Evolutionary conservation across 148 eudicot species (phyloP).

Genomic region (Bassia scoparia): DNA sequence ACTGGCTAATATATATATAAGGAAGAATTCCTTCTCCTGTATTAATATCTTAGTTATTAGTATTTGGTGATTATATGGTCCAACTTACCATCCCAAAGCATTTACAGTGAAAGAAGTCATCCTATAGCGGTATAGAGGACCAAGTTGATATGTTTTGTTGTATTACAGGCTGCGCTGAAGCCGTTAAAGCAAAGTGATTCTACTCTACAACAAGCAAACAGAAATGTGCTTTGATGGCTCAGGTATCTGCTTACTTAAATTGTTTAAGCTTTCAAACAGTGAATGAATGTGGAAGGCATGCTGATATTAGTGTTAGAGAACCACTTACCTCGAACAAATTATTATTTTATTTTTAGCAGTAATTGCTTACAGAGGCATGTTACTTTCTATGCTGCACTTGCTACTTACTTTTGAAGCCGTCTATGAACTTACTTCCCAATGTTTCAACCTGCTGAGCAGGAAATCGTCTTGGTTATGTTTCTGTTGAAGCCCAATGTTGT

Average conservation of each 20-base stretch:
- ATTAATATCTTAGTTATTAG: not conserved
- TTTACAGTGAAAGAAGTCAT: not conserved
- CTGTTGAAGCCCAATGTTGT: too few species aligned
- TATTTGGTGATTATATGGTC: not conserved
- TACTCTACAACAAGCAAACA: conserved; percentile 48
- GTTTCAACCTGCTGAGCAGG: not conserved
- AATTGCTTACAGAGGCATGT: not conserved
- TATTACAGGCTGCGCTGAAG: conserved; percentile 52
- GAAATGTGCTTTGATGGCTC: conserved; percentile 61
- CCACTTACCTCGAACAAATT: not conserved
- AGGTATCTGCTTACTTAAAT: conserved; percentile 41
- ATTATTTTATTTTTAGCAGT: not conserved
- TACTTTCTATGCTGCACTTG: not conserved
- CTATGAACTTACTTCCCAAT: not conserved
- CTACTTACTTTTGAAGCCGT: not conserved
- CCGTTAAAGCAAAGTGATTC: conserved; percentile 50
- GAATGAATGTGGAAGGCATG: not conserved
- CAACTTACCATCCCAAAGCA: not conserved
- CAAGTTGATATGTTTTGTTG: conserved; percentile 7
- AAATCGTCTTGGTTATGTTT: not conserved
- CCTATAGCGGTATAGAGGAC: not conserved
- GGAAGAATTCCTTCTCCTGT: not conserved
- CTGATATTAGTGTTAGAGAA: too few species aligned
- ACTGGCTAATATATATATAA: too few species aligned
- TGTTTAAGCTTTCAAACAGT: not conserved